Percentiles rank a stretch among this genome's conserved stretches.
phyloP scores from a whole-genome alignment of 2,329 filamentous ascomycete genomes.

The Beauveria australis region DNA sequence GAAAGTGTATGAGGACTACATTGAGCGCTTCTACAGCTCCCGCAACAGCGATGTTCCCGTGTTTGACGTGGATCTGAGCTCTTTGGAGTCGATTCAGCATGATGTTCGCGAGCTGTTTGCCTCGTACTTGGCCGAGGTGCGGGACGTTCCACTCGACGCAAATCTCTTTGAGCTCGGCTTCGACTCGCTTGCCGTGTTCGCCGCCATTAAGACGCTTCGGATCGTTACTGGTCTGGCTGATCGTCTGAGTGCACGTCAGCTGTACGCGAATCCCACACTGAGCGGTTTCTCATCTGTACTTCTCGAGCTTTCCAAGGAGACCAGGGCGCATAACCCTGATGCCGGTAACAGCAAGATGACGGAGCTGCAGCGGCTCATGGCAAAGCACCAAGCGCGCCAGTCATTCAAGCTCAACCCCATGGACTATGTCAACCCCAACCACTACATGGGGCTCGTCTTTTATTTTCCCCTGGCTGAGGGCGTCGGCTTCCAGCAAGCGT shows the following conservation, averaged over 20 bases:
- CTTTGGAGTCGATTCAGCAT: slow-evolving; percentile 16
- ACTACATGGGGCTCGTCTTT: slow-evolving; percentile 23
- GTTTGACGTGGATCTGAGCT: slow-evolving; percentile 17
- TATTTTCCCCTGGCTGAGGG: slow-evolving; percentile 25
- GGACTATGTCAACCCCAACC: slow-evolving; percentile 25
- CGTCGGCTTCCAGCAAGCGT: slow-evolving; percentile 21
- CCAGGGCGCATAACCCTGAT: slow-evolving; percentile 22
- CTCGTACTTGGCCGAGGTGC: slow-evolving; percentile 15
- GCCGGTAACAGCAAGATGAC: not conserved
- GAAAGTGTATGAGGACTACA: slow-evolving; percentile 34
- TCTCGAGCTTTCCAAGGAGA: slow-evolving; percentile 13
- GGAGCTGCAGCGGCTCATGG: slow-evolving; percentile 14
- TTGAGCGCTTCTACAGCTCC: slow-evolving; percentile 35
- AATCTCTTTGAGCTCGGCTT: slow-evolving; percentile 23
- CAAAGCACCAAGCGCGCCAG: slow-evolving; percentile 19
- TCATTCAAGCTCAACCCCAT: slow-evolving; percentile 23
- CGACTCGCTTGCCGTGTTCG: slow-evolving; percentile 24
- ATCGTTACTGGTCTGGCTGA: slow-evolving; percentile 21
- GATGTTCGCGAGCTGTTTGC: slow-evolving; percentile 15
- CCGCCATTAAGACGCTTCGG: slow-evolving; percentile 23
- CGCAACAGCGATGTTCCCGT: slow-evolving; percentile 12
- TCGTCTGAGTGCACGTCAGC: slow-evolving; percentile 23
- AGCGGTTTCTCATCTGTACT: slow-evolving; percentile 20
- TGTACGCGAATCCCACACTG: slow-evolving; percentile 26
- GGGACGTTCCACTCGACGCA: slow-evolving; percentile 14